Evolutionary conservation across 176 grass and related monocot species (phyloP), one percentile per base, ranked within the genome.

Genomic region (Carex scoparia): DNA sequence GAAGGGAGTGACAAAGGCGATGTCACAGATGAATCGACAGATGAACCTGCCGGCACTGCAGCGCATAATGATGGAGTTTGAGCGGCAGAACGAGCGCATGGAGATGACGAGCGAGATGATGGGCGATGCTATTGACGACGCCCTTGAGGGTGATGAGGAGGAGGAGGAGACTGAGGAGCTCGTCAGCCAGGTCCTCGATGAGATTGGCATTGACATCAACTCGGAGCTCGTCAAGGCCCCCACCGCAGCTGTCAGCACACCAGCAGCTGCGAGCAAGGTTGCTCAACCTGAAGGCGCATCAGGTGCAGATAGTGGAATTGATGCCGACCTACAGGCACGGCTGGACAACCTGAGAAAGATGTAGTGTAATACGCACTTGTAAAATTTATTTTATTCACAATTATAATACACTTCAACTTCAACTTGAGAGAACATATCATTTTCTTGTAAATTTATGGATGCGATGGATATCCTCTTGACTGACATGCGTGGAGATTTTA

Each of bases 1-100:
- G 92, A 94, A 94, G 72, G 92, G 92, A 1, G 92, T 94, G 85
- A 94, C 92, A 33, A 94, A 91, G 81, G 92, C 92, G 23, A 94
- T 94, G 92, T 85, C 63, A 37, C 87, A 94, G 90, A 94, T 94
- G 92, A 94, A 94, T 46, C 87, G 92, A 9, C 92, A 90, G 62
- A 79, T 94, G 87, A 94, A 94, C 84, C 74, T 94, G 9, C 89
- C 92, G 31, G 90, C 68, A 14, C 62, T 94, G 44, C 92, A 94
- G 69, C 90, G 54, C 80, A 94, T 94, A 77, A 91, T 94, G 92
- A 88, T 86, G 70, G 92, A 94, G 28, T 94, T 94, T 81, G 92
- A 94, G 70, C 74, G 86, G n/a, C 90, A 94, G 68, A 94, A 94
- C n/a, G 92, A 94, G 84, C 88, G 82, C 80, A 94, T 94, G 92